Percentiles rank a stretch among this genome's conserved stretches.
Evolutionary conservation across 2,329 filamentous ascomycete species (phyloP).

Genomic region (Curvularia sp.): DNA sequence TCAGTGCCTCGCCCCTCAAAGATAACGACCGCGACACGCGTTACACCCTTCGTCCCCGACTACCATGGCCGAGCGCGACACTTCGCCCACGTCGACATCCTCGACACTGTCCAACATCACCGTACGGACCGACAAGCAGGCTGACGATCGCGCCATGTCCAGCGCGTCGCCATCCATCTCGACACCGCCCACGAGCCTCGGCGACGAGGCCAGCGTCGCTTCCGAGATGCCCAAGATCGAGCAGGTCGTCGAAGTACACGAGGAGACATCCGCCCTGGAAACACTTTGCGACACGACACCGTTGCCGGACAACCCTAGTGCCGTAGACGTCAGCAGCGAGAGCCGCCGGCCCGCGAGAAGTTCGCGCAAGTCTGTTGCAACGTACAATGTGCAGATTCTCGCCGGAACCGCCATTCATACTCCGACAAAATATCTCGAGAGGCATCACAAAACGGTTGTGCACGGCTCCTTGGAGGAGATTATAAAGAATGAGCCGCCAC

Average conservation of each 20-base stretch:
- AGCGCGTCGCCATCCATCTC: constrained; percentile 64
- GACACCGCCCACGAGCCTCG: constrained; percentile 71
- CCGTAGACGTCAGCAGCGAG: constrained; percentile 32
- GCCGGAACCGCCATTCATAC: constrained; percentile 68
- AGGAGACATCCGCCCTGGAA: constrained; percentile 24
- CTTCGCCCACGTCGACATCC: constrained; percentile 51
- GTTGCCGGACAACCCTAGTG: constrained; percentile 26
- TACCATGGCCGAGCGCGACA: constrained; percentile 43
- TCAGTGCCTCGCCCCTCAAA: constrained; percentile 38
- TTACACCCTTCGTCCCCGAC: constrained; percentile 17
- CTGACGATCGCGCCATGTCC: constrained; percentile 51
- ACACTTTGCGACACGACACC: constrained; percentile 27
- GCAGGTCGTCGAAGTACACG: constrained; percentile 31
- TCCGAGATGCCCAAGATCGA: constrained; percentile 48
- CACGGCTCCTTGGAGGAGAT: constrained; percentile 38
- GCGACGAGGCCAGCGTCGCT: constrained; percentile 65
- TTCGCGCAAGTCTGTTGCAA: constrained; percentile 63
- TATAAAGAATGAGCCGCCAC: constrained; percentile 20
- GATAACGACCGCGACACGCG: constrained; percentile 32
- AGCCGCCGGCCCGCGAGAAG: constrained; percentile 53
- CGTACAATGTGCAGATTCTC: constrained; percentile 72
- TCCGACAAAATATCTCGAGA: constrained; percentile 53
- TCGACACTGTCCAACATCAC: constrained; percentile 54
- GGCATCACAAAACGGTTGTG: constrained; percentile 48
- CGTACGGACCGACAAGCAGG: constrained; percentile 41